Percentiles rank a stretch among this genome's conserved stretches.
These are phyloP conservation scores for Uronychia binucleata DNA, from an alignment of 73 alveolate species.

Conservation along the genomic window DNA sequence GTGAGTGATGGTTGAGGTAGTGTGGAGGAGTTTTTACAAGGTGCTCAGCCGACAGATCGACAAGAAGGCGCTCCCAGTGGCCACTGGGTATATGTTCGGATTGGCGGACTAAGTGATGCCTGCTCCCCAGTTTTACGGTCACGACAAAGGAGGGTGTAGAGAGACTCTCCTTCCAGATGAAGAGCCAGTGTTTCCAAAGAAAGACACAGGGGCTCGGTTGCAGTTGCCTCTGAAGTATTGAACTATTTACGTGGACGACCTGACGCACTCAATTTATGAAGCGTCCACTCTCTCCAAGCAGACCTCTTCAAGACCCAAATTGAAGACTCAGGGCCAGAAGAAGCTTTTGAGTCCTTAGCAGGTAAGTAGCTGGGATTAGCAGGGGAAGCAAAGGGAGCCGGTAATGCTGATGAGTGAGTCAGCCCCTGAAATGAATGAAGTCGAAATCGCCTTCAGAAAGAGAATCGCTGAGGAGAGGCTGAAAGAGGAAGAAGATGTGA, in stretches of 20 bases:
- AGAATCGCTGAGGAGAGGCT: conserved; percentile 4
- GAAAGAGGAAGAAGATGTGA: conserved; percentile 1
- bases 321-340: neutral
- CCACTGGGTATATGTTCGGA: neutral
- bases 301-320: neutral
- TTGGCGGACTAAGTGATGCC: neutral
- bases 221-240: neutral
- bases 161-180: neutral
- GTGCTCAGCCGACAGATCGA: neutral
- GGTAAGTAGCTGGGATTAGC: neutral
- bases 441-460: neutral
- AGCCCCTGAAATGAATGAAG: neutral
- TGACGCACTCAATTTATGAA: neutral
- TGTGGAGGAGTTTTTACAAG: neutral
- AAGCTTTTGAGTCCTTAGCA: neutral
- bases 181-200: neutral
- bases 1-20: neutral
- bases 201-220: neutral
- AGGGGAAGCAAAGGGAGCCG: neutral
- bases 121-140: neutral
- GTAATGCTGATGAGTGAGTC: neutral
- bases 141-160: neutral
- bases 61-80: neutral
- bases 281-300: neutral
- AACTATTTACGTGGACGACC: neutral